These are phyloP conservation scores for Penicillium sp. DNA, from an alignment of 2,329 filamentous ascomycete species.

Conservation along the genomic window DNA sequence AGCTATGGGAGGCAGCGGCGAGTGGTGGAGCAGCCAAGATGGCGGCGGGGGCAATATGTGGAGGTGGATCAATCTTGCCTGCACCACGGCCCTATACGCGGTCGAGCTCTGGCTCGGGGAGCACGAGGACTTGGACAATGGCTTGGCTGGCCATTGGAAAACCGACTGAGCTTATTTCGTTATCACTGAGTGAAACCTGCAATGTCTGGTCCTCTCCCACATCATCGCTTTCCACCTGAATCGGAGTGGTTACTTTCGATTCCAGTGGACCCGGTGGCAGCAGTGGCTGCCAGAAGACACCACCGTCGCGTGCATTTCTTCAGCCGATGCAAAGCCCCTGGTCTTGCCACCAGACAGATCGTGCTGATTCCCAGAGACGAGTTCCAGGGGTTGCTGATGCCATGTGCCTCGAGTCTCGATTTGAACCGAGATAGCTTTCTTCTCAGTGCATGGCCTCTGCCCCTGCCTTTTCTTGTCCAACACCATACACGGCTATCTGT, in stretches of 20 bases:
- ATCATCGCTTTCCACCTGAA: background rate
- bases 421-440: background rate
- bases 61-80: conserved; percentile 88
- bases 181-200: background rate
- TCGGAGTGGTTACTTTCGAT: background rate
- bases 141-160: conserved; percentile 82
- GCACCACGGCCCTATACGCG: conserved; percentile 84
- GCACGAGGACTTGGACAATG: conserved; percentile 63
- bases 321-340: background rate
- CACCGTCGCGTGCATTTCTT: background rate
- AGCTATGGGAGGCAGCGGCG: conserved; percentile 58
- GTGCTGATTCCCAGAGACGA: background rate
- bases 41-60: conserved; percentile 81
- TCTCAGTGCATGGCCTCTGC: background rate
- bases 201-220: background rate
- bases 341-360: background rate
- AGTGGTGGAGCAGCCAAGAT: conserved; percentile 81
- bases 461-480: background rate
- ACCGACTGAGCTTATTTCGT: conserved; percentile 59
- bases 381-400: background rate
- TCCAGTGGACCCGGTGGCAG: background rate
- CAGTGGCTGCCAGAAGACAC: background rate
- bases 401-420: conserved; percentile 1
- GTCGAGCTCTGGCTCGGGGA: conserved; percentile 84
- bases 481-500: conserved; percentile 1